Evolutionary conservation across 768 basidiomycete species (phyloP).

Genomic region (Phaeotremella skinneri): DNA sequence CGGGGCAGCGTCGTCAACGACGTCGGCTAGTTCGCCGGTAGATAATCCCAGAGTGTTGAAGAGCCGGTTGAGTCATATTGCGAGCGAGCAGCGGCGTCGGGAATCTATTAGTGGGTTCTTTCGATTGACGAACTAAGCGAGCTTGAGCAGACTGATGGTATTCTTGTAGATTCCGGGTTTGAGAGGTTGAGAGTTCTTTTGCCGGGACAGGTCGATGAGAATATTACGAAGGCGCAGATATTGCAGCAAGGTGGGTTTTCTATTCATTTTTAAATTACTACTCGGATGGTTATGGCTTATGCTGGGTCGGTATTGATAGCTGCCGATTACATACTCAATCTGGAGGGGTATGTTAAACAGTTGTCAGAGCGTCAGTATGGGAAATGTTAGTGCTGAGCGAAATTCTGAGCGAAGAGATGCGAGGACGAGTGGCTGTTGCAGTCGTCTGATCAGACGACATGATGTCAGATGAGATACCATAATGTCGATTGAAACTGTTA

Average conservation of each 20-base stretch:
- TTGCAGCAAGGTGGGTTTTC: conserved; percentile 7
- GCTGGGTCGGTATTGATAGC: no score
- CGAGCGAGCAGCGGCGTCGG: conserved; percentile 6
- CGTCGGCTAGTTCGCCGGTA: background rate
- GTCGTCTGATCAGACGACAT: no score
- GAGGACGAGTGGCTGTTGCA: no score
- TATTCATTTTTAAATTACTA: background rate
- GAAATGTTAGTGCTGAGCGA: background rate
- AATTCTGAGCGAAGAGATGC: no score
- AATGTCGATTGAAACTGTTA: no score
- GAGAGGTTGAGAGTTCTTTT: conserved; percentile 4
- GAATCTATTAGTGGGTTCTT: conserved; percentile 9
- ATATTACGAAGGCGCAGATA: conserved; percentile 13
- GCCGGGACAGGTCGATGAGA: conserved; percentile 6
- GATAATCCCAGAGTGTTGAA: conserved; percentile 2
- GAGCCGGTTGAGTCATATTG: conserved; percentile 14
- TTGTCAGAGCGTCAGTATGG: background rate
- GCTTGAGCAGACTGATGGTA: background rate
- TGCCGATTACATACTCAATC: background rate
- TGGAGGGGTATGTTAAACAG: background rate
- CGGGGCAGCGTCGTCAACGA: no score
- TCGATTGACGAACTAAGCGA: background rate
- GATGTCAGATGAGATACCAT: no score
- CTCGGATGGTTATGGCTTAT: no score
- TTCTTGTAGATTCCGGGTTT: conserved; percentile 4